Conservation (phyloP, 306 rosid species). For the Casuarina equisetifolia region DNA sequence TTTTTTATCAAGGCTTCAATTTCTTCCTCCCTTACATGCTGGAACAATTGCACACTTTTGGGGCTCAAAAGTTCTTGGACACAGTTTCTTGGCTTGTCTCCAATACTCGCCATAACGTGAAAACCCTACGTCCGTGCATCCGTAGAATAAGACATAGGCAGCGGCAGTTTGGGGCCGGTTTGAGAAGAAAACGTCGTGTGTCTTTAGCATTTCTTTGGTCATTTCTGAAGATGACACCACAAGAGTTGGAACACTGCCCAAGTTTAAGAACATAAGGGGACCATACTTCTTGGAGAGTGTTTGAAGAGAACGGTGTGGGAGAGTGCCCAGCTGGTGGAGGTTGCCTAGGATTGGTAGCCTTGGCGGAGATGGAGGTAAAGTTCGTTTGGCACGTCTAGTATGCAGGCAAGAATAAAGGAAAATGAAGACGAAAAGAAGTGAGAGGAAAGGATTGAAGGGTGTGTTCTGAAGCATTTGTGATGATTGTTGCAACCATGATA, state of each 20-base stretch:
- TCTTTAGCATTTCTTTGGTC: no score
- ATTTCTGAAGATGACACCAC: conserved; percentile 27
- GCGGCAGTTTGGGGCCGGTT: not conserved
- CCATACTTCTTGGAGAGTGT: conserved; percentile 7
- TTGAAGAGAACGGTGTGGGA: conserved; percentile 25
- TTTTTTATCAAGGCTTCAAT: not conserved
- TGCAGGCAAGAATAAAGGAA: not conserved
- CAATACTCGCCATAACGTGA: conserved; percentile 22
- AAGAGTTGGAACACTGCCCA: conserved; percentile 14
- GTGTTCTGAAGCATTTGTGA: not conserved
- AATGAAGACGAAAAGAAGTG: not conserved
- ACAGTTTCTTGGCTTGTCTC: no score
- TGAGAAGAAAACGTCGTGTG: no score
- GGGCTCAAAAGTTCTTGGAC: no score
- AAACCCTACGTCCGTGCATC: conserved; percentile 21
- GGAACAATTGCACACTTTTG: no score
- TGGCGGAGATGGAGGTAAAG: conserved; percentile 23
- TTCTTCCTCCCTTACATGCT: not conserved
- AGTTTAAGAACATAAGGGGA: conserved; percentile 17
- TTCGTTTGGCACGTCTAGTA: not conserved
- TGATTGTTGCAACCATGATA: no score
- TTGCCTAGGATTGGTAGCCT: not conserved
- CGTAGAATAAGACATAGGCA: conserved; percentile 14
- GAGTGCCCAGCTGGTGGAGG: conserved; percentile 28
- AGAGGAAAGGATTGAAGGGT: not conserved